phyloP scores from a whole-genome alignment of 129 eudicot genomes.

The Artemisia tridentata region DNA sequence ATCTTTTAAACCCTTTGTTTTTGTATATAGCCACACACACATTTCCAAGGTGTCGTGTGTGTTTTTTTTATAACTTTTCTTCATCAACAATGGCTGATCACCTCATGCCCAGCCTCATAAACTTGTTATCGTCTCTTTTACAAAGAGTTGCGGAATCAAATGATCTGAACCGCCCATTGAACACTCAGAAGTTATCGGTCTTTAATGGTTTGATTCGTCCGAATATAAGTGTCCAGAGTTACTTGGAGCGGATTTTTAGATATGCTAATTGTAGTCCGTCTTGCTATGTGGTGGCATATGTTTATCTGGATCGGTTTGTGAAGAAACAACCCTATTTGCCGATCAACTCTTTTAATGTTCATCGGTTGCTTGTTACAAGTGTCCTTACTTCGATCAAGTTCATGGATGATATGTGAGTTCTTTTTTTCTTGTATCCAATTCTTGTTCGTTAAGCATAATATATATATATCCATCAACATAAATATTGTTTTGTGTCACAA shows the following conservation, averaged over 20 bases:
- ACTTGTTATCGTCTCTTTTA: slow-evolving; percentile 45
- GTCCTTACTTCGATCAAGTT: slow-evolving; percentile 65
- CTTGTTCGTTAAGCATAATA: neutral
- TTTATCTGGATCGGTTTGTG: slow-evolving; percentile 56
- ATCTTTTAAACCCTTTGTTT: slow-evolving; percentile 6
- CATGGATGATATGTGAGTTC: slow-evolving; percentile 70
- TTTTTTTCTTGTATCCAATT: neutral
- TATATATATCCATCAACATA: neutral
- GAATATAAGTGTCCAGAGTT: slow-evolving; percentile 43
- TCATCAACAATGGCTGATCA: slow-evolving; percentile 39
- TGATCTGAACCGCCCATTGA: slow-evolving; percentile 26
- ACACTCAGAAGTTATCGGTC: slow-evolving; percentile 38
- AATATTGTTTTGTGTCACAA: neutral
- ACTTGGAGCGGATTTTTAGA: slow-evolving; percentile 67
- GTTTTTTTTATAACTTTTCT: neutral
- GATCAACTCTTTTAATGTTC: slow-evolving; percentile 54
- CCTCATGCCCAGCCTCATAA: slow-evolving; percentile 45
- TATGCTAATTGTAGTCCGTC: slow-evolving; percentile 70
- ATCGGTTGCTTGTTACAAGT: slow-evolving; percentile 62
- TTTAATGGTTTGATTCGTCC: slow-evolving; percentile 57
- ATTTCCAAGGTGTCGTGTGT: slow-evolving; percentile 18
- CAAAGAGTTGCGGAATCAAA: slow-evolving; percentile 47
- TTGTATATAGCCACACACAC: slow-evolving; percentile 24
- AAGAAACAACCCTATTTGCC: slow-evolving; percentile 54
- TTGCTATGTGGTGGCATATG: slow-evolving; percentile 51